These are phyloP conservation scores for Didymella pinodella DNA, from an alignment of 2,329 filamentous ascomycete species.

Conservation along the genomic window DNA sequence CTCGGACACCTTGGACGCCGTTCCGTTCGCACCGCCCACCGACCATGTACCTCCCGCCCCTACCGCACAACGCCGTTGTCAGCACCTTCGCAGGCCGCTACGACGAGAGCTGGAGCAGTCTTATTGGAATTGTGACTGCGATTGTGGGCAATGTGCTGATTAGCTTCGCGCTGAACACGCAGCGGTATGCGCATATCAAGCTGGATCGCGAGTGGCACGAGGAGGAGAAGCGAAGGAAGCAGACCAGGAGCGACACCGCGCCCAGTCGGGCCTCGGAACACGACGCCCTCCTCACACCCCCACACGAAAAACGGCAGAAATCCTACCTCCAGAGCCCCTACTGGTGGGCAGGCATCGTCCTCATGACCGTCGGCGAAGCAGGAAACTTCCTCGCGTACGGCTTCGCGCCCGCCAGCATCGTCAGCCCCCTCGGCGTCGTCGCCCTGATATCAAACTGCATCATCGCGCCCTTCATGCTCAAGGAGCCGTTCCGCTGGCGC, in stretches of 20 bases:
- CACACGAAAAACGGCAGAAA: slow-evolving; percentile 54
- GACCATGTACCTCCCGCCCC: too few relatives aligned
- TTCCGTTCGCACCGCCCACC: too few relatives aligned
- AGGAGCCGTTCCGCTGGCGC: slow-evolving; percentile 83
- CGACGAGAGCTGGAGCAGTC: slow-evolving; percentile 75
- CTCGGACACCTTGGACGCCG: too few relatives aligned
- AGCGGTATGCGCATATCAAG: slow-evolving; percentile 91
- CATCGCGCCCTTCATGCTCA: slow-evolving; percentile 92
- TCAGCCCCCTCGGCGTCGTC: slow-evolving; percentile 95
- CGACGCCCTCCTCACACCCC: slow-evolving; percentile 8
- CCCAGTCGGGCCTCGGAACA: slow-evolving; percentile 8
- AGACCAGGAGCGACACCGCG: slow-evolving; percentile 1
- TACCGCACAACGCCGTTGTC: too few relatives aligned
- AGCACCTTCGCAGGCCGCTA: slow-evolving; percentile 20
- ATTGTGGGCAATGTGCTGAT: slow-evolving; percentile 94
- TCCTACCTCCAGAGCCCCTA: slow-evolving; percentile 90
- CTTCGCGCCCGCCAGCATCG: slow-evolving; percentile 96
- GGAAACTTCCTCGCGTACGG: slow-evolving; percentile 98
- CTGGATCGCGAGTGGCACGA: slow-evolving; percentile 75
- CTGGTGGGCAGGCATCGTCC: slow-evolving; percentile 93
- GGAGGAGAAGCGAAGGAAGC: slow-evolving; percentile 46
- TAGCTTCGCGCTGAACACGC: slow-evolving; percentile 93
- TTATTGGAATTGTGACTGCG: slow-evolving; percentile 93
- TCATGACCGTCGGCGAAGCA: slow-evolving; percentile 92
- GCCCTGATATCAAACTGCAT: slow-evolving; percentile 96